phyloP scores from a whole-genome alignment of 2,329 filamentous ascomycete genomes.

The Colletotrichum chlorophyti region DNA sequence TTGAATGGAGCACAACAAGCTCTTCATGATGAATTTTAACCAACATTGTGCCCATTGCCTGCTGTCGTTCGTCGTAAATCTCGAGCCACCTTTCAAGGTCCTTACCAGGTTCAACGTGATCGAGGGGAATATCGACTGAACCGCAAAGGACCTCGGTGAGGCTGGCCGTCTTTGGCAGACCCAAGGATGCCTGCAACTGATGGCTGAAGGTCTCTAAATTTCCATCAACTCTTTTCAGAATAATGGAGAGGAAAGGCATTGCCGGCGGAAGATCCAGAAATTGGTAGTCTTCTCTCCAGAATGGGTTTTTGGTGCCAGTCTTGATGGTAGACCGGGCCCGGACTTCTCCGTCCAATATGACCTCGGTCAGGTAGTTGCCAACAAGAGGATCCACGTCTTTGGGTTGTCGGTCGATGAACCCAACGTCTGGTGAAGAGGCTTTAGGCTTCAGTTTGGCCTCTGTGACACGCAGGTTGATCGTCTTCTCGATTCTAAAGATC shows the following conservation, averaged over 20 bases:
- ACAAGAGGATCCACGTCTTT: slow-evolving; percentile 53
- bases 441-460: slow-evolving; percentile 65
- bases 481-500: slow-evolving; percentile 68
- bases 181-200: slow-evolving; percentile 50
- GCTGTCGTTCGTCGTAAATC: slow-evolving; percentile 77
- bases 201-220: slow-evolving; percentile 53
- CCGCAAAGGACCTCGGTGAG: slow-evolving; percentile 65
- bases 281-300: slow-evolving; percentile 84
- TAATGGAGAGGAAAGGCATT: slow-evolving; percentile 72
- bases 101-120: slow-evolving; percentile 77
- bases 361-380: slow-evolving; percentile 80
- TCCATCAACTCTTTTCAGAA: slow-evolving; percentile 72
- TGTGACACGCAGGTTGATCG: slow-evolving; percentile 62
- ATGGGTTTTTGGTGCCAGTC: slow-evolving; percentile 73
- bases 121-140: slow-evolving; percentile 81
- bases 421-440: slow-evolving; percentile 29
- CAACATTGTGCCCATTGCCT: slow-evolving; percentile 82
- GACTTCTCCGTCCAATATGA: slow-evolving; percentile 81
- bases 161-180: slow-evolving; percentile 48
- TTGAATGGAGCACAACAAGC: slow-evolving; percentile 83
- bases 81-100: slow-evolving; percentile 90
- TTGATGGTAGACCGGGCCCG: slow-evolving; percentile 78
- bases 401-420: slow-evolving; percentile 36
- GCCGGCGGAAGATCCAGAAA: slow-evolving; percentile 76
- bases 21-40: slow-evolving; percentile 87